A percentile compares a stretch with the other conserved stretches of the same genome.
These are phyloP conservation scores for Diaporthe ilicicola DNA, from an alignment of 2,329 filamentous ascomycete genomes.

Conservation along the genomic window DNA sequence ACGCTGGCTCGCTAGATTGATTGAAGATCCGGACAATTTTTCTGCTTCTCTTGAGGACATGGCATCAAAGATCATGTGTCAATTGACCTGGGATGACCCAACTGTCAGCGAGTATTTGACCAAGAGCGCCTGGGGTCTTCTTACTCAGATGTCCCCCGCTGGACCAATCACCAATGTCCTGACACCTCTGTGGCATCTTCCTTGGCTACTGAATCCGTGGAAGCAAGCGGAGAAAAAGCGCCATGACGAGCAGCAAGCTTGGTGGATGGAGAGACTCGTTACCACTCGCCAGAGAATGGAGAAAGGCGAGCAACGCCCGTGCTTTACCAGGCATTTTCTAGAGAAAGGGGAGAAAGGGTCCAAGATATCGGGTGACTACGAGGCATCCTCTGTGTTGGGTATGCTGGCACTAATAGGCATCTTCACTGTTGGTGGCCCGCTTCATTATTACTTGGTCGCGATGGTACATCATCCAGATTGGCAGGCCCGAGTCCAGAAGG, in stretches of 20 bases:
- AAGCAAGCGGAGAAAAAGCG: neutral
- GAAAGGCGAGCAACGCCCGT: neutral
- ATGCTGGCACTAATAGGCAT: neutral
- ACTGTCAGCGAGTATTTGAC: neutral
- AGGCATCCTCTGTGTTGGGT: neutral
- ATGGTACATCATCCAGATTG: constrained; percentile 1
- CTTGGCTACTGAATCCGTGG: neutral
- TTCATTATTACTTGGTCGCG: neutral
- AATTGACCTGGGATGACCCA: neutral
- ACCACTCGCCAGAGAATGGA: neutral
- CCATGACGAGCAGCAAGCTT: neutral
- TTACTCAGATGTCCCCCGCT: neutral
- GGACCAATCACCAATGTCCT: neutral
- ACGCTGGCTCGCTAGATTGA: neutral
- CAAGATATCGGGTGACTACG: neutral
- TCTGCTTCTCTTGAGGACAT: neutral
- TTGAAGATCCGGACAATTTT: neutral
- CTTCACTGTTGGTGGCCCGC: neutral
- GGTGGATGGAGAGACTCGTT: constrained; percentile 9
- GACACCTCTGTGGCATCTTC: neutral
- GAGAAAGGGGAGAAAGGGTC: neutral
- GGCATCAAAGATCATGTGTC: neutral
- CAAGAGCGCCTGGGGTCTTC: neutral
- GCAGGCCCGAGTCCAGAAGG: neutral
- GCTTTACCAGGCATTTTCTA: neutral